phyloP scores from a whole-genome alignment of 495 filamentous ascomycete species.

The Talaromyces wortmannii region DNA sequence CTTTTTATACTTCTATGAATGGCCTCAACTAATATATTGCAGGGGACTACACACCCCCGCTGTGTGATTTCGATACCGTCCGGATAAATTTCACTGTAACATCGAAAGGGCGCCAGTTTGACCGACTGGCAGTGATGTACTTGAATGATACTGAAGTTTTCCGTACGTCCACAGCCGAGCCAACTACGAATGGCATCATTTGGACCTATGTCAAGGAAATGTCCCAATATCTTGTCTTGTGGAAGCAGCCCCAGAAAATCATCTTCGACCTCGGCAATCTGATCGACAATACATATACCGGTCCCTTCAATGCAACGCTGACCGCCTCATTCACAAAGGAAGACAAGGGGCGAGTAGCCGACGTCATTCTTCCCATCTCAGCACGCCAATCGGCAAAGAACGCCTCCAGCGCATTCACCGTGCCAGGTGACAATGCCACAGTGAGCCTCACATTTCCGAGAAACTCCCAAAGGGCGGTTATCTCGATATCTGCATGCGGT shows the following conservation, averaged over 20 bases:
- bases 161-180: slow-evolving; percentile 83
- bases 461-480: slow-evolving; percentile 61
- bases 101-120: slow-evolving; percentile 69
- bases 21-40: not conserved
- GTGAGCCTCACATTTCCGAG: slow-evolving; percentile 49
- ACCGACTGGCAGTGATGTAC: slow-evolving; percentile 74
- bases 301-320: slow-evolving; percentile 71
- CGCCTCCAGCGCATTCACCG: slow-evolving; percentile 56
- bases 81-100: slow-evolving; percentile 77
- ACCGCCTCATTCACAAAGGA: slow-evolving; percentile 62
- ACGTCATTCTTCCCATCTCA: slow-evolving; percentile 74
- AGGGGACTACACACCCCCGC: slow-evolving; percentile 64
- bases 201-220: slow-evolving; percentile 82
- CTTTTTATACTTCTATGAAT: not conserved
- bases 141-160: slow-evolving; percentile 77
- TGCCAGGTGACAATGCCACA: slow-evolving; percentile 60
- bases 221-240: slow-evolving; percentile 64
- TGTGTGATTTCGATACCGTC: slow-evolving; percentile 70
- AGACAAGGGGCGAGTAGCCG: slow-evolving; percentile 42
- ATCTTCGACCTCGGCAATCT: slow-evolving; percentile 83
- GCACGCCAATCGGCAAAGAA: slow-evolving; percentile 43
- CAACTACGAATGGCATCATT: slow-evolving; percentile 59
- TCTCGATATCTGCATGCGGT: slow-evolving; percentile 71
- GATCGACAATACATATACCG: slow-evolving; percentile 70
- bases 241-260: slow-evolving; percentile 60